Evolutionary conservation across 1,284 basidiomycete species (phyloP), one percentile per base, ranked within the genome.

Genomic region (Pisolithus thermaeus): DNA sequence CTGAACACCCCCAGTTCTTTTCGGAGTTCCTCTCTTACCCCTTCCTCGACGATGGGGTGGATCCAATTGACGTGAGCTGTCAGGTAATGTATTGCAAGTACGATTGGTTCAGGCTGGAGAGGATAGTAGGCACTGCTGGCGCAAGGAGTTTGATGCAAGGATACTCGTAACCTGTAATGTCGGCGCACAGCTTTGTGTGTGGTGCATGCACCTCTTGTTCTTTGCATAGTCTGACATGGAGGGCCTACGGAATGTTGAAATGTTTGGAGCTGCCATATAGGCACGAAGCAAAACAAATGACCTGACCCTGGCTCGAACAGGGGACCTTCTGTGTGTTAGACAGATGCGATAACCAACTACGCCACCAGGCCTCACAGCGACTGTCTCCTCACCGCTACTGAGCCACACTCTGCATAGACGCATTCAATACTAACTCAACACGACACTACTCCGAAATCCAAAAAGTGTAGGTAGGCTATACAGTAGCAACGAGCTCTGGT

Each of bases 1-100:
- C 97, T 0, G 86, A 92, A 50, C 92, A 98, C 67, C 79, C 92
- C 0, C 81, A 87, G 57, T 99, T 92, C 70, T 98, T 95, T 70
- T 81, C 90, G 0, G 97, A 99, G 66, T 77, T 93, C 56, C 70
- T 97, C 32, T 82, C 85, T 35, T 88, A 87, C 66, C 85, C 96
- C 0, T 97, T 98, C 76, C 71, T 93, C 41, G 86, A 89, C 56
- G 80, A 87, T 39, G 83, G 76, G 18, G 81, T 89, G n/a, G 90
- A 95, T 42, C 71, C 83, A 14, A 77, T 77, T 4, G 93, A 95
- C 66, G 77, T 96, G 27, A 83, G 80, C n/a, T 85, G 83, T 58
- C 77, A 79, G 20, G 80, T 90, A 5, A 66, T 94, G 54, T 97
- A 90, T 69, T 90, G 84, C 51, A 88, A 86, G 72, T 97, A 91